These are phyloP conservation scores for Vaccinium darrowii DNA, from an alignment of 148 eudicot genomes.

Conservation along the genomic window DNA sequence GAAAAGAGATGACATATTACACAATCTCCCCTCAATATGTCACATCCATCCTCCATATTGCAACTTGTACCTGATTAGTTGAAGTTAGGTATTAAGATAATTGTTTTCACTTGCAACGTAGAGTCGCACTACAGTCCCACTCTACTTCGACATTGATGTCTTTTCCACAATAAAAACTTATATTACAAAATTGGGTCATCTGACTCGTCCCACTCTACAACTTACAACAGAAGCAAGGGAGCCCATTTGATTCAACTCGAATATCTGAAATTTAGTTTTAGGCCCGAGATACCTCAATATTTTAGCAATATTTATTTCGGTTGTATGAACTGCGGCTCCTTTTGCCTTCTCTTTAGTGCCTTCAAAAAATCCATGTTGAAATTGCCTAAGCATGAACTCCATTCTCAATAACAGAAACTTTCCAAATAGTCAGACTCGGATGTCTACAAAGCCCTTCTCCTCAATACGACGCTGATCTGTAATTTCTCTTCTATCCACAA, in stretches of 20 bases:
- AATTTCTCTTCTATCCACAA: not conserved
- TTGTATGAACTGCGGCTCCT: not conserved
- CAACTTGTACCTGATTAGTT: not conserved
- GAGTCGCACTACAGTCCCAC: not conserved
- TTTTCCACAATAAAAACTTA: not conserved
- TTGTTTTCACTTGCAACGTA: not conserved
- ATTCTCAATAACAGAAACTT: not conserved
- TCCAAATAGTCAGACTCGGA: not conserved
- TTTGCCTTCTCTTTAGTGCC: slow-evolving; percentile 3
- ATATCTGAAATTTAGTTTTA: not conserved
- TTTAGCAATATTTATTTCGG: not conserved
- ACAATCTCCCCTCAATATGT: too few relatives aligned
- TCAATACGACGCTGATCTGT: not conserved
- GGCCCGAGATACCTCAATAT: not conserved
- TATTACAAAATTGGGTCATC: not conserved
- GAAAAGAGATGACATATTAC: too few relatives aligned
- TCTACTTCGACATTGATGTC: not conserved
- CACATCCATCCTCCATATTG: not conserved
- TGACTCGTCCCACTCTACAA: not conserved
- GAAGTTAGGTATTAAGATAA: not conserved
- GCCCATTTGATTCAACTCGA: not conserved
- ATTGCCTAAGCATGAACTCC: not conserved
- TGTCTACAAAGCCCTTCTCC: not conserved
- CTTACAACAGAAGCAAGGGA: not conserved
- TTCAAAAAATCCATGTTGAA: not conserved